Percentiles rank a stretch among this genome's conserved stretches.
phyloP scores from a whole-genome alignment of 1,139 yeast genomes.

The Blastobotrys apis region DNA sequence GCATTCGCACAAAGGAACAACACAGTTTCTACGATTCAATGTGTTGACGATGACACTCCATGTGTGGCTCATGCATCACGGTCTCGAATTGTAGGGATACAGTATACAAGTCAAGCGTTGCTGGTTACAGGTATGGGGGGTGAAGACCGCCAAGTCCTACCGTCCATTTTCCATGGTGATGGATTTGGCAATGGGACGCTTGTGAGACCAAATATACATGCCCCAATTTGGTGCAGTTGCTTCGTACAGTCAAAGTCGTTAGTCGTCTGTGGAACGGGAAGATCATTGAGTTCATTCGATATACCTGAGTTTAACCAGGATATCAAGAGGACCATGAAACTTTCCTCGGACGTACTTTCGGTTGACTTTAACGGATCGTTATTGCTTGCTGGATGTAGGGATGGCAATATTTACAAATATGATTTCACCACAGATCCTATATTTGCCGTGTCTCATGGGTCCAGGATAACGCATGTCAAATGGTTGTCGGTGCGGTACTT shows the following conservation, averaged over 20 bases:
- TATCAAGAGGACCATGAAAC: too few species aligned
- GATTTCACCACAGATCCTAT: not conserved
- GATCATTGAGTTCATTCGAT: too few species aligned
- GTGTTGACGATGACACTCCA: too few species aligned
- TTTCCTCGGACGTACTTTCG: slow-evolving; percentile 6
- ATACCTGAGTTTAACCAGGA: too few species aligned
- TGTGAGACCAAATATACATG: too few species aligned
- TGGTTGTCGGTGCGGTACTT: not conserved
- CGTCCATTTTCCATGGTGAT: not conserved
- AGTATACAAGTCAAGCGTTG: not conserved
- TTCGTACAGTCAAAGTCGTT: not conserved
- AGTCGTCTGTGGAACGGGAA: too few species aligned
- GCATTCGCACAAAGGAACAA: too few species aligned
- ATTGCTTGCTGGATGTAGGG: slow-evolving; percentile 1
- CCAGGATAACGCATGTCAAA: not conserved
- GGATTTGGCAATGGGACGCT: not conserved
- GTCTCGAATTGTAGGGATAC: not conserved
- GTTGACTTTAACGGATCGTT: not conserved
- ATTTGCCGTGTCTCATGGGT: not conserved
- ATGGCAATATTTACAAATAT: not conserved
- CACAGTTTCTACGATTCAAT: too few species aligned
- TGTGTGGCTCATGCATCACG: not conserved
- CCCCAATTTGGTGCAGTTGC: slow-evolving; percentile 3
- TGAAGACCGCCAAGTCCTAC: not conserved
- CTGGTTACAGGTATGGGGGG: not conserved